phyloP scores from a whole-genome alignment of 2,329 filamentous ascomycete species.

The Hypoxylon sp. region DNA sequence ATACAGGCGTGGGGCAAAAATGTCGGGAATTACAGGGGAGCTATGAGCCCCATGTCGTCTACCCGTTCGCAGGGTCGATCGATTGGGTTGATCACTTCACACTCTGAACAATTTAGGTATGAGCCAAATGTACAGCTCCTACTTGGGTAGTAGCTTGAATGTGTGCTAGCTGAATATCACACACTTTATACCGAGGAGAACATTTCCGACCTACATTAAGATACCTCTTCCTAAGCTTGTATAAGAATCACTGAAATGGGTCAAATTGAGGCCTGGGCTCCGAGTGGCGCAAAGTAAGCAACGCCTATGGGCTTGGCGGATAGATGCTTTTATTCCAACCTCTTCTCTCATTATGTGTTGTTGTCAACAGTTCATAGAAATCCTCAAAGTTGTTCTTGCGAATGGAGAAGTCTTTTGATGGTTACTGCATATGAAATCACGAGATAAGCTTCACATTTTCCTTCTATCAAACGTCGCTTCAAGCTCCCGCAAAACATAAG shows the following conservation, averaged over 20 bases:
- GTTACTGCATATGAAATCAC: conserved; percentile 11
- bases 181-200: conserved; percentile 14
- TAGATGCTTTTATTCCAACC: conserved; percentile 31
- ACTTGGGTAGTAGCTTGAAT: conserved; percentile 25
- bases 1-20: conserved; percentile 7
- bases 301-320: conserved; percentile 11
- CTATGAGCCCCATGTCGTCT: conserved; percentile 32
- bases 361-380: conserved; percentile 5
- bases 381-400: conserved; percentile 4
- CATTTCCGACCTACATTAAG: conserved; percentile 11
- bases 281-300: conserved; percentile 29
- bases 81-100: conserved; percentile 20
- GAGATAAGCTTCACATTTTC: conserved; percentile 10
- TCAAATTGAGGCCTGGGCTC: conserved; percentile 17
- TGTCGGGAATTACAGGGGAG: conserved; percentile 20
- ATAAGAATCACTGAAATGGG: conserved; percentile 11
- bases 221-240: conserved; percentile 4
- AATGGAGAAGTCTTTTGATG: conserved; percentile 8
- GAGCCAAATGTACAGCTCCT: conserved; percentile 22
- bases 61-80: conserved; percentile 32
- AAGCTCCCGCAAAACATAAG: conserved; percentile 14
- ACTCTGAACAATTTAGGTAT: conserved; percentile 15
- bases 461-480: conserved; percentile 1
- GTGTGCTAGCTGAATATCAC: conserved; percentile 22
- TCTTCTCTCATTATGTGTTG: conserved; percentile 21